phyloP scores from a whole-genome alignment of 169 alveolate genomes.

The Perkinsus olseni region DNA sequence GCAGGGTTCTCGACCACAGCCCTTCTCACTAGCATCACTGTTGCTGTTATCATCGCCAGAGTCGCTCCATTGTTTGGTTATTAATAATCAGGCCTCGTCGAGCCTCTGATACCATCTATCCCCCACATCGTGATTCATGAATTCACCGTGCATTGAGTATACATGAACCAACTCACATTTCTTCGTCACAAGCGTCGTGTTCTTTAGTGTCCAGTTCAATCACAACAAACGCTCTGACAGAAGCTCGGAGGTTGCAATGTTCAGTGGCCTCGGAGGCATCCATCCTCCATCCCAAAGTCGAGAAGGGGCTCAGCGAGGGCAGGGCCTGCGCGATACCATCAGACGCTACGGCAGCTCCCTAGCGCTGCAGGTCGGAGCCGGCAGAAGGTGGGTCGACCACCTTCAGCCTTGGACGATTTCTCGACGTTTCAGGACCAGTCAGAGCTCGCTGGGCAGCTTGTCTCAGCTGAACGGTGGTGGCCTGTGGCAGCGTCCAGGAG shows the following conservation, averaged over 20 bases:
- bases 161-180: too few relatives aligned
- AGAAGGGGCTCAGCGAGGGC: not conserved
- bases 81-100: too few relatives aligned
- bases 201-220: too few relatives aligned
- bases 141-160: too few relatives aligned
- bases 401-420: not conserved
- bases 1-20: not conserved
- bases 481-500: not conserved
- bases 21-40: not conserved
- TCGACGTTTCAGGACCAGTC: not conserved
- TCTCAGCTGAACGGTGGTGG: not conserved
- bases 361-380: not conserved
- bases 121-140: too few relatives aligned
- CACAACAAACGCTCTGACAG: too few relatives aligned
- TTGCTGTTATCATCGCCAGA: not conserved
- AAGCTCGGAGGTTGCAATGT: not conserved
- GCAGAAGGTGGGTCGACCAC: not conserved
- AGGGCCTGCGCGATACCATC: not conserved
- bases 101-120: too few relatives aligned
- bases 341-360: not conserved
- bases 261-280: not conserved
- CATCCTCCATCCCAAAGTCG: not conserved
- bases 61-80: not conserved
- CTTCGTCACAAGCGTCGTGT: too few relatives aligned
- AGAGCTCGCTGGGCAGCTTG: not conserved